Evolutionary conservation across 768 basidiomycete species (phyloP), one percentile per base, ranked within the genome.

Genomic region (Asterophora parasitica): DNA sequence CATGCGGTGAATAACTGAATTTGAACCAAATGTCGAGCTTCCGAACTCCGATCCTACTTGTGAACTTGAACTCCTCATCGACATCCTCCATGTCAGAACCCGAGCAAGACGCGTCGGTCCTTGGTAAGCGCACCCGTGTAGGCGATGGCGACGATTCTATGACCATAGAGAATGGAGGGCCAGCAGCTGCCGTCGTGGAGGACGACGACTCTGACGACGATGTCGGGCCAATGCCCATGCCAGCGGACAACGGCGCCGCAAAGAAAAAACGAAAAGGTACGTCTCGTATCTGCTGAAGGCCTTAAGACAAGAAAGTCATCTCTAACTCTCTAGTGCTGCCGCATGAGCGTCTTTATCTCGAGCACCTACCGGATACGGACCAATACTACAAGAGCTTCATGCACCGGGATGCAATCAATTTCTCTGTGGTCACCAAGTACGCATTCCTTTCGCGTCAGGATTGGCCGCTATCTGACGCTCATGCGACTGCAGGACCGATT

Each of bases 341-440:
- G 0, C 93, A 97, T 64, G 96, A 98, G 73, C 78, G 82, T 56
- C 73, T 97, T 13, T 98, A 89, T 70, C 76, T 99, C 37, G 91
- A 92, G 32, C 91, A 95, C 68, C 71, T 99, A 15, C 96, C 96
- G 1, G 81, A 81, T 56, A 79, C 92, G 44, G 91, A 97, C 66
- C 83, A 96, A 56, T 99, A 99, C 70, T 86, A 83, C 72, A 93
- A 94, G 71, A 93, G 89, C 50, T 97, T 97, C 69, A 97, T 99
- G 96, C 96, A 99, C 65, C 74, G 93, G 42, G 95, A 98, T 54
- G 79, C 82, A 30, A 75, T 98, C 52, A 95, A 92, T 61, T 94
- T 89, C 56, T 83, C 82, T 32, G 81, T 88, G 17, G 83, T 92
- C 58, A 97, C 96, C 13, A 88, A 81, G 94, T 94, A 44, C 48